phyloP scores from a whole-genome alignment of 2,329 filamentous ascomycete species.

The Colletotrichum sp. region DNA sequence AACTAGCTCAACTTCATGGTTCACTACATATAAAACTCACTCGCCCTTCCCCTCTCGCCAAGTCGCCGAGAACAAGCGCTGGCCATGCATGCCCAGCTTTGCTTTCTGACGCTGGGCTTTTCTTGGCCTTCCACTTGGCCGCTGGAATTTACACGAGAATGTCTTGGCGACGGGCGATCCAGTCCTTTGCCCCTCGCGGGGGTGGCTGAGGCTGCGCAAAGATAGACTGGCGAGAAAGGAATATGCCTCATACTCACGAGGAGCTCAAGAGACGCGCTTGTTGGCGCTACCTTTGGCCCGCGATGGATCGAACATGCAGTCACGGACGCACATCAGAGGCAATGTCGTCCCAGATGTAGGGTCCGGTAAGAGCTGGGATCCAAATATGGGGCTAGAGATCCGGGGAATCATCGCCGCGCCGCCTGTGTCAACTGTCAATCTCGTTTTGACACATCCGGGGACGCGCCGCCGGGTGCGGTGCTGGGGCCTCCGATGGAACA shows the following conservation, averaged over 20 bases:
- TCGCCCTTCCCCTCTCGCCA: conserved; percentile 12
- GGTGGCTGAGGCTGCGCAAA: neutral
- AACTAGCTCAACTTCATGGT: neutral
- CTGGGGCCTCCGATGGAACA: neutral
- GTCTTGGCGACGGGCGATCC: neutral
- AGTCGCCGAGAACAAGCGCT: conserved; percentile 13
- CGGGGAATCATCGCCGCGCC: conserved; percentile 9
- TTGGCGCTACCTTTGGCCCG: neutral
- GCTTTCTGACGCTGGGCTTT: conserved; percentile 5
- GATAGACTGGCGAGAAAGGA: neutral
- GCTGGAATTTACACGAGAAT: neutral
- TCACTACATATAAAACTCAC: neutral
- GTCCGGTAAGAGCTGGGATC: neutral
- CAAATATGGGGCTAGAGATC: neutral
- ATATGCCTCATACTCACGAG: neutral
- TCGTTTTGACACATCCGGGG: neutral
- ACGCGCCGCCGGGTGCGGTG: neutral
- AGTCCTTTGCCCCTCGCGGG: neutral
- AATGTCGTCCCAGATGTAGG: neutral
- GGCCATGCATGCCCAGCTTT: conserved; percentile 15
- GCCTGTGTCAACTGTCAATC: conserved; percentile 1
- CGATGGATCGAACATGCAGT: neutral
- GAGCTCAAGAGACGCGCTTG: neutral
- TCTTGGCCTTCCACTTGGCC: conserved; percentile 14
- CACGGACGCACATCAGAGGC: neutral